Base-by-base conservation (phyloP, 2,329 filamentous ascomycete genomes). In the Pochonia chlamydosporia region DNA sequence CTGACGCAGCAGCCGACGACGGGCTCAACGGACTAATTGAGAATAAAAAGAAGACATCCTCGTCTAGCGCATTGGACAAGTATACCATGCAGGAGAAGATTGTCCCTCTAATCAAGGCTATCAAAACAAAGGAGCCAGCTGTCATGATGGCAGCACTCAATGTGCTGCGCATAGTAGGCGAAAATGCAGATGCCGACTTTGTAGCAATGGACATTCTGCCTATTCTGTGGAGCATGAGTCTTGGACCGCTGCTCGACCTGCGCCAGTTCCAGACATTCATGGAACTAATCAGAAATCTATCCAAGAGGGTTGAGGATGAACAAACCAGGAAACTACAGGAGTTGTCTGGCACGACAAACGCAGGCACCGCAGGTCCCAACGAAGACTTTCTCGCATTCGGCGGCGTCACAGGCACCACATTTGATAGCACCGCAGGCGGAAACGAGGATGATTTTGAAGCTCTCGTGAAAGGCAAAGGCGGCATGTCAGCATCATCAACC, bases 31-130 rank as follows among this genome's bases (percentile, higher is more conserved):
- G 89, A 1, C 72, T 91, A 61, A 59, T 69, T 36, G 66, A 78
- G 54, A 72, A 78, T 43, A 80, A 78, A 59, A 76, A 79, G 49
- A 84, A 84, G 60, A 71, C 76, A 2, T 79, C 78, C 3, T 86
- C 80, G 1, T 85, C 85, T 1, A 89, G 83, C 2, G 91, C 92
- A 3, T 73, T 99, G 24, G 93, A 99, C 70, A 97, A 97, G 65
- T 97, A 93, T 61, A 97, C 93, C 0, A 92, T 99, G 70, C 93
- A 99, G 64, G 93, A 99, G 63, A 97, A 96, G 71, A 87, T 99
- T 28, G 80, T 97, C 0, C 93, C 93, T 0, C 71, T 97, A 4
- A 76, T 99, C 51, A 90, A 88, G 60, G 90, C 77, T 2, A 97
- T 99, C 70, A 97, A 96, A 68, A 99, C 93, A 0, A 97, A 96